Percentiles rank a stretch among this genome's conserved stretches.
Evolutionary conservation across 2,329 filamentous ascomycete species (phyloP).

Genomic region (Trichophyton benhamiae): DNA sequence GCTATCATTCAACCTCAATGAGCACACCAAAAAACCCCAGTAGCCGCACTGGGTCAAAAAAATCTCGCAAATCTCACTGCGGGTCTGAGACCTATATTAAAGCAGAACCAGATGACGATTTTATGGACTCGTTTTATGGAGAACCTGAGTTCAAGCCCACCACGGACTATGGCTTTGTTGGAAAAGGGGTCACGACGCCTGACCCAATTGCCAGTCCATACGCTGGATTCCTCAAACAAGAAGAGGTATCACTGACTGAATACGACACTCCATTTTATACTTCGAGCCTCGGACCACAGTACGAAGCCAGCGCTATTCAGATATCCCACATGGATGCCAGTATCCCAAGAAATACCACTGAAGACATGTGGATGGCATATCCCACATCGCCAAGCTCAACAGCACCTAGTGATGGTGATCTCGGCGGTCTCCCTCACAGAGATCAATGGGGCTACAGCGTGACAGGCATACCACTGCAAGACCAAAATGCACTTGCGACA

Average conservation of each 20-base stretch:
- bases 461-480: not conserved
- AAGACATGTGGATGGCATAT: not conserved
- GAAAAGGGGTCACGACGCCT: not conserved
- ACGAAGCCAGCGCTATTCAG: not conserved
- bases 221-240: not conserved
- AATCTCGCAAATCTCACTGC: not conserved
- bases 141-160: not conserved
- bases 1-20: not conserved
- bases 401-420: not conserved
- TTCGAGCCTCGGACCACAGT: not conserved
- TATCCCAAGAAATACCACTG: not conserved
- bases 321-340: not conserved
- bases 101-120: not conserved
- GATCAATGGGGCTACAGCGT: not conserved
- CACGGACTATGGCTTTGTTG: not conserved
- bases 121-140: not conserved
- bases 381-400: slow-evolving; percentile 1
- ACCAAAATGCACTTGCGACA: not conserved
- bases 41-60: not conserved
- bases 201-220: not conserved
- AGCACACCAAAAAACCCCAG: not conserved
- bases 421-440: not conserved
- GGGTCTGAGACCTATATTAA: not conserved
- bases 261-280: not conserved
- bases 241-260: not conserved